phyloP scores from a whole-genome alignment of 352 stramenopile genomes.

The Globisporangium viniferum region DNA sequence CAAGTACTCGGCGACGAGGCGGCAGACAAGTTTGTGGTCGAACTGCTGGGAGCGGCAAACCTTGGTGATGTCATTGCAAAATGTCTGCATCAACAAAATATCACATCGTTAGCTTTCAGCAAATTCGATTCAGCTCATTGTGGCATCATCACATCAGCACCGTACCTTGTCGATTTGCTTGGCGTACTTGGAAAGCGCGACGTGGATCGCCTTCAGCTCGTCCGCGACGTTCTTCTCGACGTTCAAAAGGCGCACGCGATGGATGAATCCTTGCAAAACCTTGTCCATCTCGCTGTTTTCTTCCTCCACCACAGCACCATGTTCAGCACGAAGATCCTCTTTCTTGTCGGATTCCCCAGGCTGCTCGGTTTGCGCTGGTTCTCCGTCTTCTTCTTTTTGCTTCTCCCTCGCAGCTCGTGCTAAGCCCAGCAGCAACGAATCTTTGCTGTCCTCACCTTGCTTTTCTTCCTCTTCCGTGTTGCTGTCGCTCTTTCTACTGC shows the following conservation, averaged over 20 bases:
- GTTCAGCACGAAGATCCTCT: background rate
- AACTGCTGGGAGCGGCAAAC: slow-evolving; percentile 58
- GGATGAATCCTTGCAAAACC: slow-evolving; percentile 64
- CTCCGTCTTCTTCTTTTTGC: slow-evolving; percentile 14
- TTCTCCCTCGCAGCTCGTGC: slow-evolving; percentile 1
- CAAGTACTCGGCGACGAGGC: slow-evolving; percentile 70
- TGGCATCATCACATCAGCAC: background rate
- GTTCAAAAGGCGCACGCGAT: slow-evolving; percentile 60
- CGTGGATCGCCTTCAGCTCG: slow-evolving; percentile 67
- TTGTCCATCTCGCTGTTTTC: slow-evolving; percentile 64
- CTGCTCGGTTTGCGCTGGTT: background rate
- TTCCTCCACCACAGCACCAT: slow-evolving; percentile 24
- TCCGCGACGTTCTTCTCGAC: slow-evolving; percentile 67
- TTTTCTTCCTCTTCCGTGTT: slow-evolving; percentile 4
- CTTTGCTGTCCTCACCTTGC: background rate
- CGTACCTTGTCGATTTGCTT: slow-evolving; percentile 82
- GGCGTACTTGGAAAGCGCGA: slow-evolving; percentile 69
- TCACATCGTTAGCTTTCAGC: background rate
- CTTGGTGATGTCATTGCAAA: slow-evolving; percentile 65
- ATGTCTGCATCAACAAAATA: slow-evolving; percentile 28
- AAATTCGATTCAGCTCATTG: background rate
- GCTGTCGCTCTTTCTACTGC: background rate
- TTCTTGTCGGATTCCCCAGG: background rate
- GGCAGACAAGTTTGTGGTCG: slow-evolving; percentile 61
- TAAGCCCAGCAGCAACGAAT: slow-evolving; percentile 6